phyloP scores from a whole-genome alignment of 2,329 filamentous ascomycete species.

The Cucurbitaria berberidis region DNA sequence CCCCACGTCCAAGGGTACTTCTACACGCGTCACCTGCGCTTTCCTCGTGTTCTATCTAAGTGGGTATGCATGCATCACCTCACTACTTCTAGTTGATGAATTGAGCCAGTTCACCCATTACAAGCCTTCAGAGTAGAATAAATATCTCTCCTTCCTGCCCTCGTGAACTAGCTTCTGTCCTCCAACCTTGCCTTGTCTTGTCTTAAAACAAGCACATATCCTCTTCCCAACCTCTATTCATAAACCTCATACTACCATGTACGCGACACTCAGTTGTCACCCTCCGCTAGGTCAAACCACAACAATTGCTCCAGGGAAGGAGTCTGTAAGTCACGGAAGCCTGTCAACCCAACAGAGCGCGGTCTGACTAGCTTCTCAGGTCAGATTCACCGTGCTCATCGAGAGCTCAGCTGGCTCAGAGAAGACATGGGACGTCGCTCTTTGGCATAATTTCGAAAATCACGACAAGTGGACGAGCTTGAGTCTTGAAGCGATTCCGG shows the following conservation, averaged over 20 bases:
- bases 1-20: constrained; percentile 31
- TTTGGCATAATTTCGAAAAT: constrained; percentile 73
- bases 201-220: not conserved
- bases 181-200: not conserved
- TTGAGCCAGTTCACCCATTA: constrained; percentile 2
- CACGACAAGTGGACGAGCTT: constrained; percentile 66
- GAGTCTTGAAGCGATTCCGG: constrained; percentile 55
- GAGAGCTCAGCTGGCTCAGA: constrained; percentile 65
- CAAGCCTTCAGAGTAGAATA: not conserved
- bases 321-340: constrained; percentile 40
- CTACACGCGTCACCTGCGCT: constrained; percentile 31
- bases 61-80: constrained; percentile 8
- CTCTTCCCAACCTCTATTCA: not conserved
- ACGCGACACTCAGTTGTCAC: constrained; percentile 64
- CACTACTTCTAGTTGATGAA: constrained; percentile 4
- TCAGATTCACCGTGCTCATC: constrained; percentile 72
- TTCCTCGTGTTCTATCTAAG: constrained; percentile 17
- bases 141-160: not conserved
- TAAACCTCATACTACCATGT: constrained; percentile 44
- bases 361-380: constrained; percentile 33
- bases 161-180: constrained; percentile 5
- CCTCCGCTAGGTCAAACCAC: constrained; percentile 81
- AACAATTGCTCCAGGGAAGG: constrained; percentile 55
- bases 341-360: constrained; percentile 11
- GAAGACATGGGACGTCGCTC: constrained; percentile 70